Evolutionary conservation across 441 rosid genomes (phyloP), one percentile per base, ranked within the genome.

Genomic region (Gossypium schwendimanii): DNA sequence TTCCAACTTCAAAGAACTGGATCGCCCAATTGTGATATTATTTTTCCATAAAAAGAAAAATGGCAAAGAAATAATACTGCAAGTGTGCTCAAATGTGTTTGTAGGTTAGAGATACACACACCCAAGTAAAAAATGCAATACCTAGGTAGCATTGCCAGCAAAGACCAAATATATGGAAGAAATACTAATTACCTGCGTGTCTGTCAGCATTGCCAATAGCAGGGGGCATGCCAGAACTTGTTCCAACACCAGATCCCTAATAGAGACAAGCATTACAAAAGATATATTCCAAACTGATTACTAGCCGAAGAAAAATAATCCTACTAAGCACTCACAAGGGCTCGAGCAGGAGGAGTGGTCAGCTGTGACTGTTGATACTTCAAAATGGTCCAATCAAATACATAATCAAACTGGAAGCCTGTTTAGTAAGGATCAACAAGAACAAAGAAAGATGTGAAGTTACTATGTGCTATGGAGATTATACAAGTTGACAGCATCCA

Each of bases 311-410:
- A 3, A 47, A 52, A 41, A 72, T 11, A 54, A 26, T 12, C 50
- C 31, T 5, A 58, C 15, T 54, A 70, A 69, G 64, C 3, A 77
- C 87, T 88, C 79, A 85, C 93, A 59, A 81, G 57, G 71, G 89
- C 81, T 83, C 92, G 91, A 28, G 91, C 63, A 10, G 97, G 87
- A 63, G 97, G 89, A 76, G 95, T 87, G 5, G 93, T 80, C 71
- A 87, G 82, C 73, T 92, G 99, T 70, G 98, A 85, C 78, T 93
- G 97, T 82, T 96, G 98, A 79, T 92, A 93, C 83, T 96, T 96
- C 87, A 93, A 79, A 76, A 96, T 93, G 71, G 98, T 93, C 99
- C 99, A 95, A 77, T 95, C 99, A 83, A 93, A 96, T n/a, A 96
- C 96, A 70, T 96, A 86, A 80, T 96, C 99, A 74, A 89, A 91